Base-by-base conservation (phyloP, 2,329 filamentous ascomycete species). In the Talaromyces rugulosus region DNA sequence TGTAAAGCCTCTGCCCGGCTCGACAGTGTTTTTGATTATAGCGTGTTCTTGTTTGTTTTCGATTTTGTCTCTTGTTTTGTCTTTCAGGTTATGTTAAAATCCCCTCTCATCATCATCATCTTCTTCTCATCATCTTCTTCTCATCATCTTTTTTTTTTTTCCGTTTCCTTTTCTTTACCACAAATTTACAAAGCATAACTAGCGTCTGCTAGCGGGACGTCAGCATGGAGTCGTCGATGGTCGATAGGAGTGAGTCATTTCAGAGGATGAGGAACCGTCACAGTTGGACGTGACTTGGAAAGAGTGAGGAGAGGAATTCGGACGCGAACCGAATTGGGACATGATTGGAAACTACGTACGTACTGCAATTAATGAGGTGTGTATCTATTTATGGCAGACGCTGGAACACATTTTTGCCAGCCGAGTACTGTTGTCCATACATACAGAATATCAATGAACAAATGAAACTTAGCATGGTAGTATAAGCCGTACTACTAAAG, bases 1-100 rank as follows among this genome's bases (percentile, higher is more conserved):
- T 23, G 3, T 16, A 3, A 30, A 31, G 14, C 11, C 12, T 42
- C 34, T 34, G 58, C 59, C 55, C 52, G 53, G 40, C 40, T 57
- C 18, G 40, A 30, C 28, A 14, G 27, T 30, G 53, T 34, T 50
- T 56, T 12, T 47, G 30, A n/a, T 40, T 51, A 23, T 56, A 56
- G 36, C 56, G 53, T 55, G 36, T 55, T 52, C n/a, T 53, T 59
- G 7, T 27, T 33, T 33, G n/a, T 53, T 53, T 50, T 51, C 36
- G 36, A 36, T 31, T 42, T 28, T 47, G 44, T 47, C 11, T 47
- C 31, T 44, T 57, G 12, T 14, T 27, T 44, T 47, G 12, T 5
- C 33, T 36, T 36, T 8, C 8, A 12, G 44, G 7, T 47, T 27
- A n/a, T 47, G 44, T 47, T 27, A 11, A 47, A 36, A 27, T 47